A percentile compares a stretch with the other conserved stretches of the same genome.
Evolutionary conservation across 1,284 basidiomycete species (phyloP).

Genomic region (Taiwanofungus camphoratus): DNA sequence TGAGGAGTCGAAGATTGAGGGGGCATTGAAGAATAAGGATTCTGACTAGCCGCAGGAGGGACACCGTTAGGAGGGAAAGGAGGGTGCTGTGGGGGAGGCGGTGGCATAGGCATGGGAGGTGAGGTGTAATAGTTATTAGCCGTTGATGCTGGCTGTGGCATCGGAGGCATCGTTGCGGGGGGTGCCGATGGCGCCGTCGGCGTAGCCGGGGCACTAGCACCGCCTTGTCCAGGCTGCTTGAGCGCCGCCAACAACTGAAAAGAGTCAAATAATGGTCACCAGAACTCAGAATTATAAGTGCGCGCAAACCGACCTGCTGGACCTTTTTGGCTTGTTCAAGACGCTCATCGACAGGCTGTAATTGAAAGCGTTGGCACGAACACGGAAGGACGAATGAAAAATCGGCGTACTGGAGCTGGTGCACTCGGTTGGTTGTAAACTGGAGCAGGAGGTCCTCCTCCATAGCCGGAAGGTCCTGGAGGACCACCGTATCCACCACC

Average conservation of each 20-base stretch:
- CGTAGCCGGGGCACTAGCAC: conserved; percentile 13
- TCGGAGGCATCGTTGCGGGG: conserved; percentile 28
- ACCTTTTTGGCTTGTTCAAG: conserved; percentile 79
- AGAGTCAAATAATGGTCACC: conserved; percentile 7
- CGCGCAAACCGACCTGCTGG: conserved; percentile 47
- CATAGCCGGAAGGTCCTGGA: conserved; percentile 22
- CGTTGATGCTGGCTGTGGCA: conserved; percentile 26
- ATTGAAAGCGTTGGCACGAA: neutral
- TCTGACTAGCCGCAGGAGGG: conserved; percentile 8
- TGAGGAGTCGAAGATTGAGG: conserved; percentile 15
- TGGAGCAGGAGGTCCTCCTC: conserved; percentile 24
- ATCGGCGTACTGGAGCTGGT: conserved; percentile 21
- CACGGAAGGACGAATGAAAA: neutral
- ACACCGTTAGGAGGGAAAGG: conserved; percentile 10
- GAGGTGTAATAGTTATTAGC: conserved; percentile 17
- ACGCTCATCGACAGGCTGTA: conserved; percentile 53
- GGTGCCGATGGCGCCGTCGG: conserved; percentile 30
- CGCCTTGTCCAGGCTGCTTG: conserved; percentile 59
- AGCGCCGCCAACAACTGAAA: conserved; percentile 62
- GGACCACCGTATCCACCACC: conserved; percentile 31
- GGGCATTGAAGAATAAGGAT: conserved; percentile 15
- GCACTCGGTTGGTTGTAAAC: conserved; percentile 24
- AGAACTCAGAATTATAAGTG: neutral
- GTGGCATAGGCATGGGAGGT: conserved; percentile 11
- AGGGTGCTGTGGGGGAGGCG: conserved; percentile 9